phyloP scores from a whole-genome alignment of 73 alveolate genomes.

The Paramecium biaurelia region DNA sequence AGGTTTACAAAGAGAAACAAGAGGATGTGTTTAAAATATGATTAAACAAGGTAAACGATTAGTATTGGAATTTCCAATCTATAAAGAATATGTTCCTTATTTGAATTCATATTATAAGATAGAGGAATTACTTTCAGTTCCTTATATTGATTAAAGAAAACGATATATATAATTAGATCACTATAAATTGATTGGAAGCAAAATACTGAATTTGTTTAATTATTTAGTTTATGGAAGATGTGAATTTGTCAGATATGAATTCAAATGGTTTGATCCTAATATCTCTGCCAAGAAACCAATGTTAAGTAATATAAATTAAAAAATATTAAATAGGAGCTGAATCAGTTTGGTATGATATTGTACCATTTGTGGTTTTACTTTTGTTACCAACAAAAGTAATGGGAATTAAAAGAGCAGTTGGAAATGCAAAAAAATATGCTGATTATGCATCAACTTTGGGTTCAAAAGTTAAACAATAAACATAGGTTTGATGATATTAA shows the following conservation, averaged over 20 bases:
- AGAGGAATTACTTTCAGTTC: neutral
- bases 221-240: neutral
- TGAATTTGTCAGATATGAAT: constrained; percentile 38
- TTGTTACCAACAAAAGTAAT: neutral
- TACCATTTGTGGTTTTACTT: neutral
- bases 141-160: constrained; percentile 27
- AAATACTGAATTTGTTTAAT: neutral
- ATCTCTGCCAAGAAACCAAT: neutral
- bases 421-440: neutral
- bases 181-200: neutral
- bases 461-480: neutral
- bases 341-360: neutral
- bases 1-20: neutral
- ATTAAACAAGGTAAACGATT: neutral
- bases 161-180: neutral
- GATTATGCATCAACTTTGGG: constrained; percentile 8
- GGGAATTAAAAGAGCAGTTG: neutral
- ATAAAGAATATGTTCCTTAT: constrained; percentile 5
- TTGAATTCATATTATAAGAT: neutral
- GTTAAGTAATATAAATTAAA: neutral
- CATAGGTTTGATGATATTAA: neutral
- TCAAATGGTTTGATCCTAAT: constrained; percentile 24
- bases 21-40: neutral
- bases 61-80: neutral
- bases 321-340: neutral